Conservation (phyloP, 2,329 filamentous ascomycete genomes). For the Ustulina deusta region DNA sequence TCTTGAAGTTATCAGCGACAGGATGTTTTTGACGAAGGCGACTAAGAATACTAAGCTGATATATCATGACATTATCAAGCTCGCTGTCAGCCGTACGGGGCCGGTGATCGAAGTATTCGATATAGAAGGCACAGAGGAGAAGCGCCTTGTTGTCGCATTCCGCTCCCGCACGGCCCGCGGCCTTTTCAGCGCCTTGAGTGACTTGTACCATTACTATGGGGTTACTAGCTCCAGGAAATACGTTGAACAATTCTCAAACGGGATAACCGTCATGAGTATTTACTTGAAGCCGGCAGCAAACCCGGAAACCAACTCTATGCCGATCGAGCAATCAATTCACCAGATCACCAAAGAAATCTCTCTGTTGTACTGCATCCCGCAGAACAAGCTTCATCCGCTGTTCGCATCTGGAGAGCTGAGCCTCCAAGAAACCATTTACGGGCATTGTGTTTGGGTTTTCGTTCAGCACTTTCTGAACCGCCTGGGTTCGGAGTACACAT, state of each 20-base stretch:
- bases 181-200: slow-evolving; percentile 93
- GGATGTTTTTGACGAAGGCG: slow-evolving; percentile 94
- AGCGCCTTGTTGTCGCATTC: slow-evolving; percentile 94
- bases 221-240: slow-evolving; percentile 97
- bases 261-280: slow-evolving; percentile 95
- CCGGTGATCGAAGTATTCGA: slow-evolving; percentile 99
- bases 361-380: slow-evolving; percentile 95
- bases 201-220: slow-evolving; percentile 98
- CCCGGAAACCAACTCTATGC: slow-evolving; percentile 71
- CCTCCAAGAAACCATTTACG: slow-evolving; percentile 96
- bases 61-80: slow-evolving; percentile 92
- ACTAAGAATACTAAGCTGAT: slow-evolving; percentile 95
- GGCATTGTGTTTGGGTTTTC: slow-evolving; percentile 97
- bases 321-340: slow-evolving; percentile 94
- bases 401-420: slow-evolving; percentile 89
- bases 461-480: slow-evolving; percentile 98
- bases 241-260: slow-evolving; percentile 98
- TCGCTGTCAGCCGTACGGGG: slow-evolving; percentile 85
- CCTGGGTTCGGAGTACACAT: slow-evolving; percentile 90
- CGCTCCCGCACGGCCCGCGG: slow-evolving; percentile 91
- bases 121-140: slow-evolving; percentile 90
- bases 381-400: slow-evolving; percentile 93
- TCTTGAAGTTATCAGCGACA: slow-evolving; percentile 91
- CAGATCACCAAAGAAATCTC: slow-evolving; percentile 99
- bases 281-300: slow-evolving; percentile 83